Conservation (phyloP, 495 filamentous ascomycete species). For the Cairneyella variabilis region DNA sequence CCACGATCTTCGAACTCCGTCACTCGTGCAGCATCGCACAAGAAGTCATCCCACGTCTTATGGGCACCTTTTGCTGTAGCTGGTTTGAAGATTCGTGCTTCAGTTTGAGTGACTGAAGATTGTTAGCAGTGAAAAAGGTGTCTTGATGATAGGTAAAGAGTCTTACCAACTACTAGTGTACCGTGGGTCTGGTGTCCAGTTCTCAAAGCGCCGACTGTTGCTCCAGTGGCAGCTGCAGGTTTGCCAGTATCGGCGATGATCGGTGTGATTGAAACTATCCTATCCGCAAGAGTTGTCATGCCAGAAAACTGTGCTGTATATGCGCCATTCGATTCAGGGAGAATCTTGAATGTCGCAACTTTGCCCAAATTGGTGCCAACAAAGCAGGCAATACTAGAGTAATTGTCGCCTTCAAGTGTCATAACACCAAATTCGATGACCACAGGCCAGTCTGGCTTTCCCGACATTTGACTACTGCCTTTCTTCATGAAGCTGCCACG, state of each 20-base stretch:
- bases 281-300: slow-evolving; percentile 59
- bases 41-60: slow-evolving; percentile 76
- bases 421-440: slow-evolving; percentile 87
- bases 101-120: slow-evolving; percentile 60
- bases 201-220: slow-evolving; percentile 65
- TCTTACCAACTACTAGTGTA: slow-evolving; percentile 52
- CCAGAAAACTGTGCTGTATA: slow-evolving; percentile 76
- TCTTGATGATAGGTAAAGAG: background rate
- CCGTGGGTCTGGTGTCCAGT: slow-evolving; percentile 69
- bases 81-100: slow-evolving; percentile 81
- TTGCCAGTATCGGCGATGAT: slow-evolving; percentile 74
- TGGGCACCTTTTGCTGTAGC: slow-evolving; percentile 80
- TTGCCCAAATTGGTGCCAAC: slow-evolving; percentile 83
- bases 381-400: slow-evolving; percentile 90
- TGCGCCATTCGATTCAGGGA: slow-evolving; percentile 61
- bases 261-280: slow-evolving; percentile 70
- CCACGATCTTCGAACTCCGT: slow-evolving; percentile 67
- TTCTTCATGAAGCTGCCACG: slow-evolving; percentile 60
- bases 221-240: slow-evolving; percentile 69
- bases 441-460: slow-evolving; percentile 66
- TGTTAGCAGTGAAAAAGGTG: slow-evolving; percentile 10
- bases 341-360: slow-evolving; percentile 82
- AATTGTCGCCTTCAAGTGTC: slow-evolving; percentile 87
- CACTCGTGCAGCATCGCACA: slow-evolving; percentile 75
- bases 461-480: slow-evolving; percentile 31